Percentiles rank a stretch among this genome's conserved stretches.
Conservation (phyloP, 805 yeast species). For the Wickerhamiella domercqiae region DNA sequence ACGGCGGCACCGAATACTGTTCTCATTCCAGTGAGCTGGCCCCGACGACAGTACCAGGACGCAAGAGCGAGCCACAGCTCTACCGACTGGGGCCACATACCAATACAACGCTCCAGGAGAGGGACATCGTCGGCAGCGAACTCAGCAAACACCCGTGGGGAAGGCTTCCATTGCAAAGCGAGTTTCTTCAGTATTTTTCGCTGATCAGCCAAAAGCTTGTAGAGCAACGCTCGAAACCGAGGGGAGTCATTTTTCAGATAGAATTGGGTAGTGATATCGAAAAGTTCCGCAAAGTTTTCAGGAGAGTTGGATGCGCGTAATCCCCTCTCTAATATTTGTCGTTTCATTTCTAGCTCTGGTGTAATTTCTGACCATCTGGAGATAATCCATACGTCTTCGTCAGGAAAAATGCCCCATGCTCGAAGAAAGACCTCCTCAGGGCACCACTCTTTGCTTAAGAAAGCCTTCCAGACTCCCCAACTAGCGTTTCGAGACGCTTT, state of each 20-base stretch:
- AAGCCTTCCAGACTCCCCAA: background rate
- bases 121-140: constrained; percentile 1
- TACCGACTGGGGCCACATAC: background rate
- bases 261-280: constrained; percentile 45
- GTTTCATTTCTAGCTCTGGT: constrained; percentile 2
- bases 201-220: constrained; percentile 27
- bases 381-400: constrained; percentile 3
- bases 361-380: constrained; percentile 26
- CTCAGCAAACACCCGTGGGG: constrained; percentile 1
- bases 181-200: constrained; percentile 33
- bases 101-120: background rate
- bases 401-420: constrained; percentile 2
- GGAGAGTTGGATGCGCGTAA: constrained; percentile 34
- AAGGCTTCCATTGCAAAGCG: constrained; percentile 5
- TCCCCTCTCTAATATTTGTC: constrained; percentile 35
- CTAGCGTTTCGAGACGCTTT: background rate
- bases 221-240: too few species aligned
- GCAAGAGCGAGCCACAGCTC: constrained; percentile 6
- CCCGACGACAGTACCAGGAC: constrained; percentile 1
- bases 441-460: background rate
- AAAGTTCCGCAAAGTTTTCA: constrained; percentile 46
- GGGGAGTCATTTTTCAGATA: constrained; percentile 18
- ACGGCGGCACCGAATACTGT: background rate
- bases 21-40: background rate
- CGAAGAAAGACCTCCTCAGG: constrained; percentile 6